Percentiles rank a stretch among this genome's conserved stretches.
Conservation (phyloP, 257 asterid species). For the Jacaranda mimosifolia region DNA sequence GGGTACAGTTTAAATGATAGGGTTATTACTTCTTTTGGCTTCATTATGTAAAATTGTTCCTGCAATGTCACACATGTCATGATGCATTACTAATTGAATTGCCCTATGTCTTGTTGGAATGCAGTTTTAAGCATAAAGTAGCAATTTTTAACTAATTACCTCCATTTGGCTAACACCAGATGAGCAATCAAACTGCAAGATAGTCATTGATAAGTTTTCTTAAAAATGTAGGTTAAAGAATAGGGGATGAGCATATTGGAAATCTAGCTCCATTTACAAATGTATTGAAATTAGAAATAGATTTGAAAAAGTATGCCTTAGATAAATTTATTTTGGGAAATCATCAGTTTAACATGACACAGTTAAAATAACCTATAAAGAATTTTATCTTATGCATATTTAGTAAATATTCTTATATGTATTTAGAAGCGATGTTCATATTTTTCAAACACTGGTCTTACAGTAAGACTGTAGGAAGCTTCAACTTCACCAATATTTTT, state of each 20-base stretch:
- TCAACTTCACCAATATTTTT: constrained; percentile 88
- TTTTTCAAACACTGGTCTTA: constrained; percentile 40
- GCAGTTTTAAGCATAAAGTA: constrained; percentile 7
- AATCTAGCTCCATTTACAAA: constrained; percentile 7
- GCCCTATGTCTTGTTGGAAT: neutral
- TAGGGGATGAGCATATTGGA: neutral
- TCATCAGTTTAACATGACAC: constrained; percentile 4
- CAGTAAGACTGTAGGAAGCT: constrained; percentile 99
- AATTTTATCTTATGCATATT: neutral
- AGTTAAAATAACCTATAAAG: constrained; percentile 1
- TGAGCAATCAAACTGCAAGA: constrained; percentile 94
- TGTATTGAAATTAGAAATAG: neutral
- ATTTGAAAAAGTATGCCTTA: neutral
- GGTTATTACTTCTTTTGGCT: constrained; percentile 75
- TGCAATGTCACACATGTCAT: constrained; percentile 40
- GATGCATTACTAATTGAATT: constrained; percentile 12
- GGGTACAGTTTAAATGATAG: constrained; percentile 92
- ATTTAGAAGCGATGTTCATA: constrained; percentile 6
- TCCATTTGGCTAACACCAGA: constrained; percentile 93
- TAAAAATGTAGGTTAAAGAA: neutral
- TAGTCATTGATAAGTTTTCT: neutral
- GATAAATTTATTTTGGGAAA: neutral
- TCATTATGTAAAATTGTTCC: constrained; percentile 96
- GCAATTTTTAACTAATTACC: constrained; percentile 53
- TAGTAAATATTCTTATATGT: neutral